These are phyloP conservation scores for Fusarium pilosicola DNA, from an alignment of 2,329 filamentous ascomycete species.

Conservation along the genomic window DNA sequence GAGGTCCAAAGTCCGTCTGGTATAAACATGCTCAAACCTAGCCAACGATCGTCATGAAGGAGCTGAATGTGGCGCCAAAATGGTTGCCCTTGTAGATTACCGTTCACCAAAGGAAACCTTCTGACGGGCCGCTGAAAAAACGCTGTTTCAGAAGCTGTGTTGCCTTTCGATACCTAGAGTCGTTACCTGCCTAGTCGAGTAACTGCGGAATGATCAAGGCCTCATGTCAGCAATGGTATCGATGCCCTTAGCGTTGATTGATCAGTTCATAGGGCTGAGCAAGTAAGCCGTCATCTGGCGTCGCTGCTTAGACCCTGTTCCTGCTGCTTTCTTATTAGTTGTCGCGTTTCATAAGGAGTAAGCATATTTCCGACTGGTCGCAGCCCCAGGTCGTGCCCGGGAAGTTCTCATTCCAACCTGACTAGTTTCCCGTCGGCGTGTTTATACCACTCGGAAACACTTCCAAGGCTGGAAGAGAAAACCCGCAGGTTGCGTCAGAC, in stretches of 20 bases:
- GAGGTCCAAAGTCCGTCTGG: not conserved
- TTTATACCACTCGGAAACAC: conserved; percentile 9
- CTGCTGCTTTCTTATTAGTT: not conserved
- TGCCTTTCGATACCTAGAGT: not conserved
- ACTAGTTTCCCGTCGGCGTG: not conserved
- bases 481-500: conserved; percentile 10
- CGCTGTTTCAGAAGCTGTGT: not conserved
- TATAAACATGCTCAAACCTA: not conserved
- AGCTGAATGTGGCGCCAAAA: not conserved
- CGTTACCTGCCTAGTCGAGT: not conserved
- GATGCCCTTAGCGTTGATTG: not conserved
- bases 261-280: conserved; percentile 17
- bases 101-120: not conserved
- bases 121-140: not conserved
- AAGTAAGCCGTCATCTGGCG: not conserved
- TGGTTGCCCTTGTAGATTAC: not conserved
- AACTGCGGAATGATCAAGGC: not conserved
- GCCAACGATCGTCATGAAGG: not conserved
- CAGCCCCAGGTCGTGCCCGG: conserved; percentile 1
- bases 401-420: not conserved
- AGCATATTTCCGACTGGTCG: not conserved
- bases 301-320: not conserved
- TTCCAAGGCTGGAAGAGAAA: not conserved
- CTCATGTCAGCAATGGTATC: not conserved
- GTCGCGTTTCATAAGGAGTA: not conserved